Evolutionary conservation across 2,329 filamentous ascomycete genomes (phyloP).

Genomic region (Aureobasidium sp.): DNA sequence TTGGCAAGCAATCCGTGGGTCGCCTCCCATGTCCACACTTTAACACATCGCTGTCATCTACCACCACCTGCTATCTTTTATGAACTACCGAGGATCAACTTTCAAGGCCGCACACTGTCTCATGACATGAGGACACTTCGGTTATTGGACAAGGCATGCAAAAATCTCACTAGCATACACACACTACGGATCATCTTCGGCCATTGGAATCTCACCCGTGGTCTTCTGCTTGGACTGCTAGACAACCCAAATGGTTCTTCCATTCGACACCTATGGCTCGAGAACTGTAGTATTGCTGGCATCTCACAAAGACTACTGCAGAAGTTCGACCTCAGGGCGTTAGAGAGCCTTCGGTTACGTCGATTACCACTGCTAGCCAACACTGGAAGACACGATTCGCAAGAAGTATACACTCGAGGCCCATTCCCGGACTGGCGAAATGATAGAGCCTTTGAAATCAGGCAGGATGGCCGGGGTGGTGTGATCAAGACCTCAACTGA

Average conservation of each 20-base stretch:
- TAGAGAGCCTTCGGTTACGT: slow-evolving; percentile 36
- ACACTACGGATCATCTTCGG: slow-evolving; percentile 38
- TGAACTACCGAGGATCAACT: slow-evolving; percentile 34
- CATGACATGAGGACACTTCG: slow-evolving; percentile 32
- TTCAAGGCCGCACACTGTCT: slow-evolving; percentile 33
- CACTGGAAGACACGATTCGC: neutral
- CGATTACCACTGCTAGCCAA: slow-evolving; percentile 28
- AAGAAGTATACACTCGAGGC: slow-evolving; percentile 24
- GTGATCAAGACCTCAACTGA: slow-evolving; percentile 1
- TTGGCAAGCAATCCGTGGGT: slow-evolving; percentile 35
- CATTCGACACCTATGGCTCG: slow-evolving; percentile 38
- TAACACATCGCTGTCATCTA: slow-evolving; percentile 40
- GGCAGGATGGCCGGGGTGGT: slow-evolving; percentile 23
- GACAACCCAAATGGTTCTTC: slow-evolving; percentile 24
- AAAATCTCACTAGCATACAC: slow-evolving; percentile 35
- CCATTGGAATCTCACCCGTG: slow-evolving; percentile 34
- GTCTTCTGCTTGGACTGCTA: slow-evolving; percentile 34
- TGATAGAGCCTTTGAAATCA: slow-evolving; percentile 16
- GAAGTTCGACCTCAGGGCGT: slow-evolving; percentile 23
- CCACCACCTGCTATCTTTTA: slow-evolving; percentile 37
- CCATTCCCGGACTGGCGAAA: slow-evolving; percentile 14
- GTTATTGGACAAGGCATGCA: slow-evolving; percentile 31
- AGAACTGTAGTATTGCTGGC: slow-evolving; percentile 33
- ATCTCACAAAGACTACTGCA: slow-evolving; percentile 17
- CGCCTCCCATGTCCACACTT: slow-evolving; percentile 34